Evolutionary conservation across 2,329 filamentous ascomycete species (phyloP).

Genomic region (Lasiodiplodia theobromae): DNA sequence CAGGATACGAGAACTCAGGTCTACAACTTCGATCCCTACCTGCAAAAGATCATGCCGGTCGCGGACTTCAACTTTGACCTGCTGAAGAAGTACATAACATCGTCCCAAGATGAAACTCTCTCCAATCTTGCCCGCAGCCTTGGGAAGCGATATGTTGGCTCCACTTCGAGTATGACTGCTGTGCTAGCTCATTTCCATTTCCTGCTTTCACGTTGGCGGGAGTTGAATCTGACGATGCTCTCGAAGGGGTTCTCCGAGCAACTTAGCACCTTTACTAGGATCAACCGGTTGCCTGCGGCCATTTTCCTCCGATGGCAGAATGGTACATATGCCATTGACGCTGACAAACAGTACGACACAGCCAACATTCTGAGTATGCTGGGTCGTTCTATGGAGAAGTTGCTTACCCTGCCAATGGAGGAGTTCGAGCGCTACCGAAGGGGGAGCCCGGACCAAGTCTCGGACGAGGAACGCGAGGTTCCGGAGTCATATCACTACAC

Average conservation of each 20-base stretch:
- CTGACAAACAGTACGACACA: constrained; percentile 88
- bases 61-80: constrained; percentile 91
- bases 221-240: constrained; percentile 70
- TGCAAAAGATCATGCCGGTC: constrained; percentile 91
- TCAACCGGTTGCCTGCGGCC: constrained; percentile 76
- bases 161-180: constrained; percentile 94
- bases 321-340: constrained; percentile 91
- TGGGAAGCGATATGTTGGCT: constrained; percentile 85
- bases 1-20: constrained; percentile 87
- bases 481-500: constrained; percentile 81
- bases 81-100: constrained; percentile 86
- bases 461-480: constrained; percentile 73
- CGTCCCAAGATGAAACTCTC: constrained; percentile 80
- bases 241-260: constrained; percentile 71
- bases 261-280: constrained; percentile 71
- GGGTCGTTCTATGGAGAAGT: constrained; percentile 95
- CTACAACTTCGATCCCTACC: constrained; percentile 96
- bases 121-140: constrained; percentile 71
- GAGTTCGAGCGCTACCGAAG: constrained; percentile 87
- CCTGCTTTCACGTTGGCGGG: constrained; percentile 83
- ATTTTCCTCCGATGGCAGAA: constrained; percentile 84
- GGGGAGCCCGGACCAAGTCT: constrained; percentile 70
- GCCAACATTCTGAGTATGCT: constrained; percentile 90
- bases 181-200: constrained; percentile 91
- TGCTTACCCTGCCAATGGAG: constrained; percentile 81